Conservation (phyloP, 2,329 filamentous ascomycete genomes). For the Aspergillus calidoustus region DNA sequence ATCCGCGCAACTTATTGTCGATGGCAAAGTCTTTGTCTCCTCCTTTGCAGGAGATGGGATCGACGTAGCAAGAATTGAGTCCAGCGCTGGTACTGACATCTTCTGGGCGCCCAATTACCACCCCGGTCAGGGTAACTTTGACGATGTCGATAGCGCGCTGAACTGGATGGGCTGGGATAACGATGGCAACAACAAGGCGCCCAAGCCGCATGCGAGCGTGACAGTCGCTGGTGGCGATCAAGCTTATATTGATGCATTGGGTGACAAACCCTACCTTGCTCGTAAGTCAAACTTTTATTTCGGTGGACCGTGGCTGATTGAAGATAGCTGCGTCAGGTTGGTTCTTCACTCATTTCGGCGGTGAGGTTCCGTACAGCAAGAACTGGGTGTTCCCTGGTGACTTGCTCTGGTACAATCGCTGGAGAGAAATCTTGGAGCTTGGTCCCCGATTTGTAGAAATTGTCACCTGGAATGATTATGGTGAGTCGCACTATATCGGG, state of each 20-base stretch:
- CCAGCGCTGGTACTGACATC: slow-evolving; percentile 50
- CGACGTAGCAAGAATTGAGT: slow-evolving; percentile 48
- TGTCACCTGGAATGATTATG: slow-evolving; percentile 58
- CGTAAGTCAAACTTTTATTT: slow-evolving; percentile 31
- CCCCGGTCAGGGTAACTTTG: slow-evolving; percentile 45
- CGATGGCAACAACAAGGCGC: slow-evolving; percentile 55
- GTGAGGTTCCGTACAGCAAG: slow-evolving; percentile 53
- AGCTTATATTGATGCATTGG: slow-evolving; percentile 38
- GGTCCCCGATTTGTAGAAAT: slow-evolving; percentile 56
- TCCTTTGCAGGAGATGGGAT: slow-evolving; percentile 58
- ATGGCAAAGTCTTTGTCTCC: slow-evolving; percentile 57
- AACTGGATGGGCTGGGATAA: slow-evolving; percentile 53
- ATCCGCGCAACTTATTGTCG: slow-evolving; percentile 55
- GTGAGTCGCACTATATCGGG: slow-evolving; percentile 61
- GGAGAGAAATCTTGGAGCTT: slow-evolving; percentile 49
- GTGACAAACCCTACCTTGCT: slow-evolving; percentile 55
- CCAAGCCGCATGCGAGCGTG: slow-evolving; percentile 44
- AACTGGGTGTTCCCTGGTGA: slow-evolving; percentile 57
- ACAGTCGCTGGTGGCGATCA: slow-evolving; percentile 47
- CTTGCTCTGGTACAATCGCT: slow-evolving; percentile 50
- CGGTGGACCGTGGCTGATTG: not conserved
- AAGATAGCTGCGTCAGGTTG: slow-evolving; percentile 49
- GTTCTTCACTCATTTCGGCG: slow-evolving; percentile 59
- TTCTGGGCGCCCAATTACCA: slow-evolving; percentile 59
- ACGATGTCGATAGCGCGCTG: slow-evolving; percentile 47